Base-by-base conservation (phyloP, 768 basidiomycete species). In the Tremella yokohamensis region DNA sequence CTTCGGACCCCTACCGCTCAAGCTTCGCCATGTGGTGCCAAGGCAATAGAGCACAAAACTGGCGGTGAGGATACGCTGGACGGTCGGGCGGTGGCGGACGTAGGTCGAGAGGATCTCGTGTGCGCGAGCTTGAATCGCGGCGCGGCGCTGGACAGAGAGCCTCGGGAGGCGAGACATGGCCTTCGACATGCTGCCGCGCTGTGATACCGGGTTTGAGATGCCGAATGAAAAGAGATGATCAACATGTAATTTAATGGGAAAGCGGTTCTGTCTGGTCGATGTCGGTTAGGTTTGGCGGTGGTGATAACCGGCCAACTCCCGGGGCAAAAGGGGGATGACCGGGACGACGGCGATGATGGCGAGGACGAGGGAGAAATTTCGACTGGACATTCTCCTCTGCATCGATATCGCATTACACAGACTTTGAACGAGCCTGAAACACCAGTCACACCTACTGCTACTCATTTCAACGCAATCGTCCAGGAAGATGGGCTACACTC, bases 401-500 rank as follows among this genome's bases (percentile, higher is more conserved):
- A 34, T 34, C 29, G 4, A 11, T 6, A 6, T 34, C 29, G 11
- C 29, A 34, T 6, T 11, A 4, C 29, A 11, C 29, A 34, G 29
- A n/a, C 29, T 34, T 34, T 4, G 11, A 4, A 34, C 29, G 6
- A 11, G 29, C 29, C 29, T 34, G 6, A 34, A 34, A 34, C 29
- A 6, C 29, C 29, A 34, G 29, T 34, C 29, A 4, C 29, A 34
- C 6, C 29, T 34, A 34, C 42, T 45, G 6, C 8, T 45, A 45
- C 22, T 7, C n/a, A 50, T 6, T 3, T 8, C 25, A 29, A n/a
- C n/a, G n/a, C n/a, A n/a, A n/a, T n/a, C n/a, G n/a, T n/a, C n/a
- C n/a, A 52, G 29, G 26, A 73, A 58, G 25, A 93, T 93, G 91
- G 91, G 90, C 18, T 94, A 96, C 77, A 92, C 89, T 52, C 84